A percentile compares a stretch with the other conserved stretches of the same genome.
These are phyloP conservation scores for Talaromyces sp. DNA, from an alignment of 2,329 filamentous ascomycete species.

Conservation along the genomic window DNA sequence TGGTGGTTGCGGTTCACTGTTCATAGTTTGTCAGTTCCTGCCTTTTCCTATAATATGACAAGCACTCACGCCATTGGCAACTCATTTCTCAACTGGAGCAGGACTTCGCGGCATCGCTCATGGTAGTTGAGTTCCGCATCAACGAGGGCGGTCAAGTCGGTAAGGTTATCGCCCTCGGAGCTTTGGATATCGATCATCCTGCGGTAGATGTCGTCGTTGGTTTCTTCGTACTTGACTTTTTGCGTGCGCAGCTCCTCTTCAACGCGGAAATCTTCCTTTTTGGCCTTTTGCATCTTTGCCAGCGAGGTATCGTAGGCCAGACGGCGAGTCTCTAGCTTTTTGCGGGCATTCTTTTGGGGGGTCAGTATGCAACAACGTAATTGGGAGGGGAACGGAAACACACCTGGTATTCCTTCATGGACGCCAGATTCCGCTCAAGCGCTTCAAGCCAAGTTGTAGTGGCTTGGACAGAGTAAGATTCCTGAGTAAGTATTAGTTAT, in stretches of 20 bases:
- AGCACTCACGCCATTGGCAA: slow-evolving; percentile 58
- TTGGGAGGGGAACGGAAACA: slow-evolving; percentile 19
- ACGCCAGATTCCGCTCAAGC: slow-evolving; percentile 79
- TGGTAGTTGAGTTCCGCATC: slow-evolving; percentile 89
- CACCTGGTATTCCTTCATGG: slow-evolving; percentile 98
- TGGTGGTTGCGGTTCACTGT: slow-evolving; percentile 21
- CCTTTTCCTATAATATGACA: background rate
- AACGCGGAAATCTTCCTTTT: slow-evolving; percentile 86
- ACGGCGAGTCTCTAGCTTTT: slow-evolving; percentile 87
- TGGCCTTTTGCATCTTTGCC: slow-evolving; percentile 85
- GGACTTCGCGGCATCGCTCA: slow-evolving; percentile 81
- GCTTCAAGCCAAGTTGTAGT: slow-evolving; percentile 84
- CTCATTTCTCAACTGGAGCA: slow-evolving; percentile 63
- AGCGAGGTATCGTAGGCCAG: slow-evolving; percentile 87
- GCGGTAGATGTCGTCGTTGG: slow-evolving; percentile 82
- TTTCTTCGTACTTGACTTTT: slow-evolving; percentile 95
- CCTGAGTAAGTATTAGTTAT: slow-evolving; percentile 34
- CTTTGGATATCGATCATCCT: slow-evolving; percentile 97
- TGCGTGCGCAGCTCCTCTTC: slow-evolving; percentile 88
- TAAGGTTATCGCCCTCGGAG: slow-evolving; percentile 74
- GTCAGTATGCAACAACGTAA: background rate
- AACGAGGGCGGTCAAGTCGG: slow-evolving; percentile 73
- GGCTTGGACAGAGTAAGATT: slow-evolving; percentile 71
- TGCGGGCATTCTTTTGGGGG: slow-evolving; percentile 61
- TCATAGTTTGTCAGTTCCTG: slow-evolving; percentile 12